Percentiles rank a stretch among this genome's conserved stretches.
These are phyloP conservation scores for Neurospora hispaniola DNA, from an alignment of 495 filamentous ascomycete genomes.

Conservation along the genomic window DNA sequence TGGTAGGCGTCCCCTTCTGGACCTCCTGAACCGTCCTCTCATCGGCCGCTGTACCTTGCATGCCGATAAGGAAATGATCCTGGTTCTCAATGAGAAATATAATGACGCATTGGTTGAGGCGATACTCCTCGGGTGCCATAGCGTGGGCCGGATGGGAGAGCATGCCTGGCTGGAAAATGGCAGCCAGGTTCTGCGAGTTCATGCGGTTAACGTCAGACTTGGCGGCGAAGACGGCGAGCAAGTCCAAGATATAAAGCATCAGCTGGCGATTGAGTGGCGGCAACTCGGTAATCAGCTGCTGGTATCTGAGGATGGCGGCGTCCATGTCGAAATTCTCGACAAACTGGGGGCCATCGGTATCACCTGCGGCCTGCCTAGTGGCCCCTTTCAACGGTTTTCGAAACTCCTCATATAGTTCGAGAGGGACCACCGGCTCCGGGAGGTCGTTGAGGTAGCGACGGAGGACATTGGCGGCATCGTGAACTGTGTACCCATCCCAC, in stretches of 20 bases:
- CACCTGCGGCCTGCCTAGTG: constrained; percentile 59
- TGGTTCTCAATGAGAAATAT: constrained; percentile 98
- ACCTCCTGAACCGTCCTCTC: constrained; percentile 80
- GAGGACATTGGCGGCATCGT: constrained; percentile 96
- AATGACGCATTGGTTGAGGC: constrained; percentile 90
- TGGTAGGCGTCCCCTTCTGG: constrained; percentile 51
- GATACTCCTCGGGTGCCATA: constrained; percentile 89
- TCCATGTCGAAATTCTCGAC: constrained; percentile 61
- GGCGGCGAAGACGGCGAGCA: constrained; percentile 96
- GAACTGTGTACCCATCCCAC: constrained; percentile 96
- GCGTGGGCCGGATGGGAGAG: constrained; percentile 89
- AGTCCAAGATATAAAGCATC: constrained; percentile 90
- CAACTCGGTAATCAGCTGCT: constrained; percentile 82
- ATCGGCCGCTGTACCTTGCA: constrained; percentile 85
- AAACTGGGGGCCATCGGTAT: constrained; percentile 43
- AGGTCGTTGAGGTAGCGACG: constrained; percentile 91
- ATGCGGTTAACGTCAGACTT: constrained; percentile 96
- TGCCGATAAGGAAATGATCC: constrained; percentile 81
- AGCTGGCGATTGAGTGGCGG: constrained; percentile 91
- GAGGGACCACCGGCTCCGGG: constrained; percentile 88
- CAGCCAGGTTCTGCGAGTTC: constrained; percentile 89
- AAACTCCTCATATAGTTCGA: constrained; percentile 88
- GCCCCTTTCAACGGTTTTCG: constrained; percentile 73
- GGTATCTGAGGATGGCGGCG: constrained; percentile 71
- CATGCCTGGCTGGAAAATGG: constrained; percentile 96